These are phyloP conservation scores for Aspergillus olivimuriae DNA, from an alignment of 495 filamentous ascomycete genomes.

Conservation along the genomic window DNA sequence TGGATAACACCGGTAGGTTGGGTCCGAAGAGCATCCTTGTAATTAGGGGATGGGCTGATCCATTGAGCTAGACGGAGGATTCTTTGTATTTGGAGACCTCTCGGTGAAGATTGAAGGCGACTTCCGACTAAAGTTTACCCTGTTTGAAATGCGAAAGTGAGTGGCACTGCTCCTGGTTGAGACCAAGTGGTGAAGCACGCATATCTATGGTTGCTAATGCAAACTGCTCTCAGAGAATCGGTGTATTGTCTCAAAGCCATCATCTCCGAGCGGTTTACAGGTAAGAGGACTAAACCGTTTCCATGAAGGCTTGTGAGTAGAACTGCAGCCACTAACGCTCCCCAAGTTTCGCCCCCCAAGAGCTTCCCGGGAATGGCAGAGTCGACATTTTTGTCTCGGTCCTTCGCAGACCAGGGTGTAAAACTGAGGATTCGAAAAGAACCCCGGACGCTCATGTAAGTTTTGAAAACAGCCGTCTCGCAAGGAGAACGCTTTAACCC, in stretches of 20 bases:
- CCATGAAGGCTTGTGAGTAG: too few relatives aligned
- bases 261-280: slow-evolving; percentile 67
- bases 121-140: slow-evolving; percentile 74
- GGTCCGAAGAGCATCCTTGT: too few relatives aligned
- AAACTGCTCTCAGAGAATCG: slow-evolving; percentile 26
- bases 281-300: slow-evolving; percentile 45
- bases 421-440: slow-evolving; percentile 86
- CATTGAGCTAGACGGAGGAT: slow-evolving; percentile 84
- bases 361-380: slow-evolving; percentile 83
- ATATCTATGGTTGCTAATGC: not conserved
- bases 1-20: slow-evolving; percentile 66
- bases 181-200: not conserved
- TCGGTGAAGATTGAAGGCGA: slow-evolving; percentile 77
- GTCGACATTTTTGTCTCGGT: slow-evolving; percentile 85
- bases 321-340: too few relatives aligned
- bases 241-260: slow-evolving; percentile 65
- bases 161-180: slow-evolving; percentile 18
- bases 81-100: slow-evolving; percentile 95
- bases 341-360: slow-evolving; percentile 63
- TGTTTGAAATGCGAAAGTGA: slow-evolving; percentile 78
- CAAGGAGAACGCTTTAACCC: not conserved
- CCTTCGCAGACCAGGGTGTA: slow-evolving; percentile 93
- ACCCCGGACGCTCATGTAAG: slow-evolving; percentile 53
- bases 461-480: slow-evolving; percentile 7
- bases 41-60: too few relatives aligned